Evolutionary conservation across 139 green algal genomes (phyloP), one percentile per base, ranked within the genome.

Genomic region (Eudorina sp.): DNA sequence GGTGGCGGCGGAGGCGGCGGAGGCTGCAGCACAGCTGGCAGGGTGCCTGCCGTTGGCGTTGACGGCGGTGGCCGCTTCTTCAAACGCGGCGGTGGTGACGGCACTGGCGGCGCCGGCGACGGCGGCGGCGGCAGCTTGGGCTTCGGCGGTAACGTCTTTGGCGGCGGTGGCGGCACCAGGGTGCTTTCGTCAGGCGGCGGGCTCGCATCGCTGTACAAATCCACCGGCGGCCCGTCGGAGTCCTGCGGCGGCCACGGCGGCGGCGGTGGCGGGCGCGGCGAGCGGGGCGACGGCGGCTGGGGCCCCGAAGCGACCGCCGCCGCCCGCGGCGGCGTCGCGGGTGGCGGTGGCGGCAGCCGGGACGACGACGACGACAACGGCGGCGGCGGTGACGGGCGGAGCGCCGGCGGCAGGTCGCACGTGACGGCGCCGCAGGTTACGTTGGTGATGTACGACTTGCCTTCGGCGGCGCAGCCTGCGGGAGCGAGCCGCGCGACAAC

Each of bases 381-480:
- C 7, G 74, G n/a, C 6, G 72, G 23, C 14, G 0, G 40, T 19
- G 46, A n/a, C 14, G 73, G n/a, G 0, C 45, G 73, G 0, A 48
- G 51, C 75, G 36, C 23, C 48, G 75, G 34, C 21, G 75, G 75
- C 48, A 48, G 78, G 16, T 16, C 6, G 62, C 80, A 86, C 14
- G 40, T 64, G 45, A 76, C 48, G 29, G 60, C 43, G 16, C 80
- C 80, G 60, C 80, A 86, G 1, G 60, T 64, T 3, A 27, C 45
- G n/a, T 46, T 77, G 29, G 80, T 86, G 19, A 86, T 46, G 60
- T 73, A 55, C 7, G 60, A 48, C 16, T 53, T 45, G 16, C 80
- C 80, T 6, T 40, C 1, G 1, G 27, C 2, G 27, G n/a, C 43
- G 60, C 80, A 86, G 29, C n/a, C 80, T 85, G 41, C 55, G 40